Percentiles rank a stretch among this genome's conserved stretches.
Evolutionary conservation across 2,329 filamentous ascomycete species (phyloP).

Genomic region (Aspergillus tubingensis): DNA sequence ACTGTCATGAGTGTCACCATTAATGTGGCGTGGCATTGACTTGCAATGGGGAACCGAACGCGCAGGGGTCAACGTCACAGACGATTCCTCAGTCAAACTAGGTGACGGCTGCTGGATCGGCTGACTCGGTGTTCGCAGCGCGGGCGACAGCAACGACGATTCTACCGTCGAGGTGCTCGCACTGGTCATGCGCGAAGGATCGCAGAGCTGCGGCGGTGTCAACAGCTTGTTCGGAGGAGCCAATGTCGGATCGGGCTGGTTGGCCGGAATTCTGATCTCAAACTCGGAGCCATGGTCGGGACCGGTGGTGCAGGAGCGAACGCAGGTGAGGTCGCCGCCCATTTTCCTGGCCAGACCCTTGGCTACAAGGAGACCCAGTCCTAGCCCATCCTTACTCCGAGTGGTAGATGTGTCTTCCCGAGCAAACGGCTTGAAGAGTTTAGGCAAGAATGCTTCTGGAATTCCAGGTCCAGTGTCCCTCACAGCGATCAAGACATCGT

Average conservation of each 20-base stretch:
- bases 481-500: conserved; percentile 63
- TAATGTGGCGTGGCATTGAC: conserved; percentile 30
- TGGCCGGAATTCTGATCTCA: conserved; percentile 65
- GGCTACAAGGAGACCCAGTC: conserved; percentile 69
- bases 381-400: conserved; percentile 67
- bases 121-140: conserved; percentile 29
- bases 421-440: conserved; percentile 70
- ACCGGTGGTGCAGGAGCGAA: conserved; percentile 63
- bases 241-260: conserved; percentile 48
- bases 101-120: conserved; percentile 34
- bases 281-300: conserved; percentile 67
- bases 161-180: conserved; percentile 26
- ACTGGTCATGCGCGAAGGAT: conserved; percentile 26
- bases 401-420: conserved; percentile 69
- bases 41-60: conserved; percentile 24
- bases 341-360: conserved; percentile 70
- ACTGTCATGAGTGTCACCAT: conserved; percentile 51
- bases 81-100: conserved; percentile 30
- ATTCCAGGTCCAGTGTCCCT: conserved; percentile 70
- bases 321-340: conserved; percentile 66
- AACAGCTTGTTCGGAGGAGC: conserved; percentile 51
- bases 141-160: conserved; percentile 22
- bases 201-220: conserved; percentile 26
- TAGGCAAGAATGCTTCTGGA: conserved; percentile 64
- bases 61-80: conserved; percentile 26